These are phyloP conservation scores for Dendrocalamus latiflorus DNA, from an alignment of 202 grass and related monocot species.

Conservation along the genomic window DNA sequence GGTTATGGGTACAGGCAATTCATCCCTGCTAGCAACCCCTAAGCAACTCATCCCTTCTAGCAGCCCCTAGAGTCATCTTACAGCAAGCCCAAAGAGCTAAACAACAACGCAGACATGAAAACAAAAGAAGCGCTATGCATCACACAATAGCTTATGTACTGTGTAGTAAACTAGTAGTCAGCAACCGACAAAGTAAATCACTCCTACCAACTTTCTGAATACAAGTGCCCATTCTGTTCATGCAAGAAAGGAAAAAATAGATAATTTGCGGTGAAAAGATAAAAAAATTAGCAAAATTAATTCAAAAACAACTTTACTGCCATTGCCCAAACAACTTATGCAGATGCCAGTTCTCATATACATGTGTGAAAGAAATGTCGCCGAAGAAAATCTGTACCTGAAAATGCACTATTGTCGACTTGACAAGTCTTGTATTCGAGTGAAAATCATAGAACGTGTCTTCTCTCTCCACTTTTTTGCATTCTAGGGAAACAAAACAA, in stretches of 20 bases:
- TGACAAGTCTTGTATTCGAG: constrained; percentile 67
- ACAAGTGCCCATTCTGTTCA: background rate
- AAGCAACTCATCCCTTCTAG: too few relatives aligned
- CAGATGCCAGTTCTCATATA: background rate
- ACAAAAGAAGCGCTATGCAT: background rate
- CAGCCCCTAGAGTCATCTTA: background rate
- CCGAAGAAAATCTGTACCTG: constrained; percentile 53
- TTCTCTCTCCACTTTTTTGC: constrained; percentile 38
- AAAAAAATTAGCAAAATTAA: background rate
- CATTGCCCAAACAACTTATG: background rate
- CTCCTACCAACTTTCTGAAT: background rate
- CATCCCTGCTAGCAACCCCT: too few relatives aligned
- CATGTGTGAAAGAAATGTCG: background rate
- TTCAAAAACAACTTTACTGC: background rate
- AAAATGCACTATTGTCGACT: constrained; percentile 81
- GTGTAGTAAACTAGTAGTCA: background rate
- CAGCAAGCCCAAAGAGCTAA: background rate
- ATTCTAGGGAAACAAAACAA: constrained; percentile 34
- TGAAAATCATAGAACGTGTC: constrained; percentile 65
- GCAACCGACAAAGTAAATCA: background rate
- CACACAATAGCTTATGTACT: background rate
- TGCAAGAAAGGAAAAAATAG: background rate
- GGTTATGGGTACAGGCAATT: background rate
- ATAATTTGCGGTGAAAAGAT: background rate
- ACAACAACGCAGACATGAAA: background rate